Evolutionary conservation across 805 yeast species (phyloP), one percentile per base, ranked within the genome.

Genomic region (Yamadazyma olivae): DNA sequence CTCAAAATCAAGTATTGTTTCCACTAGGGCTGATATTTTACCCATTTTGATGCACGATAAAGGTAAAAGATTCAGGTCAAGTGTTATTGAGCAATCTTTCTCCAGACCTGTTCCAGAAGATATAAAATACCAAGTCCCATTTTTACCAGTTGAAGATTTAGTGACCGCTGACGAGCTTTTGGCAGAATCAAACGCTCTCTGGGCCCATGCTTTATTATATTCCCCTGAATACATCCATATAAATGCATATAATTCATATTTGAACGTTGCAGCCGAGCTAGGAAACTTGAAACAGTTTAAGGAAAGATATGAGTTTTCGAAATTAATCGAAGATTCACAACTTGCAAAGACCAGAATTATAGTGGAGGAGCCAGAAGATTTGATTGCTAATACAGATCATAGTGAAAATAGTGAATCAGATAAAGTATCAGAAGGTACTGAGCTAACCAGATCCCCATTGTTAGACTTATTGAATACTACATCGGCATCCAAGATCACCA

Each of bases 101-200:
- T 5, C 14, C 5, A 10, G 4, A 4, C n/a, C 4, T 5, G 10
- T 19, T 13, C 30, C 33, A n/a, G 20, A 43, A 8, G 9, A 33
- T 22, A 15, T 25, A 28, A 16, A 4, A 25, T 29, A 10, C 19
- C 35, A 15, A 32, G 76, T 88, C 2, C 97, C 97, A 3, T 75
- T 91, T 39, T 61, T 91, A 27, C 90, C 96, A 1, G 51, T 77
- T 1, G 47, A 65, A 0, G 64, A 66, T 6, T 52, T 84, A 6
- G 47, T 48, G 1, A 43, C 62, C 3, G 42, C 64, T 3, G 41
- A 47, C 16, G 71, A 78, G 42, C 59, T 86, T 1, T 36, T 83
- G 28, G 79, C 82, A 0, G 98, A 91, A 57, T 77, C 91, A 0
- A 71, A 77, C 40, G 97, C 97, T 0, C 39, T 91, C 5, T 77